Conservation (phyloP, 257 asterid genomes). For the Misopates orontium region DNA sequence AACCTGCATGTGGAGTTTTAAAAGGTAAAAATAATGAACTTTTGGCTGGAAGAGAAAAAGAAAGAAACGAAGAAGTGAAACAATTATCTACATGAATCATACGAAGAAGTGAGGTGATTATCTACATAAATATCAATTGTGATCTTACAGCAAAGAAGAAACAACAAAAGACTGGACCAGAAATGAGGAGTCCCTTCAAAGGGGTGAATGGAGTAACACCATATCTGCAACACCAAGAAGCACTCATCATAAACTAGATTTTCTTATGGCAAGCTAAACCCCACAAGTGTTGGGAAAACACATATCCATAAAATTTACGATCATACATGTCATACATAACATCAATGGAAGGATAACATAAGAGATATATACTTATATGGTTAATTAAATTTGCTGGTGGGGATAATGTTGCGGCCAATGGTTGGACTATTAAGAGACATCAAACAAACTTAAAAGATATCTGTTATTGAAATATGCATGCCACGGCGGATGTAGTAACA, state of each 20-base stretch:
- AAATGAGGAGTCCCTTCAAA: conserved; percentile 69
- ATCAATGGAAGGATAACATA: too few species aligned
- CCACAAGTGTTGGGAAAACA: too few species aligned
- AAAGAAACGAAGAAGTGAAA: conserved; percentile 10
- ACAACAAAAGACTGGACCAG: conserved; percentile 77
- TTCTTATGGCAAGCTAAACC: not conserved
- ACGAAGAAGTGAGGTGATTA: conserved; percentile 15
- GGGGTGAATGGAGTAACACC: conserved; percentile 90
- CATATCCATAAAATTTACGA: too few species aligned
- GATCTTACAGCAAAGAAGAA: conserved; percentile 91
- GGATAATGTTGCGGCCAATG: too few species aligned
- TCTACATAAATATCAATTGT: conserved; percentile 6
- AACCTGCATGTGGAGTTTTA: conserved; percentile 42
- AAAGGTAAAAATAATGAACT: conserved; percentile 4
- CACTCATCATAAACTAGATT: conserved; percentile 9
- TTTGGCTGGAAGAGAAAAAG: not conserved
- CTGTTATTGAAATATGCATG: too few species aligned
- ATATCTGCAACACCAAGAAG: conserved; percentile 56
- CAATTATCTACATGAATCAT: conserved; percentile 4
- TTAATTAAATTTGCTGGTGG: too few species aligned
- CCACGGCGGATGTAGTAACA: too few species aligned
- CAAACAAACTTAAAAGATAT: too few species aligned
- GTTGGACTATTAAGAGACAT: too few species aligned
- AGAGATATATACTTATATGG: too few species aligned
- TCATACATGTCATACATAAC: too few species aligned